These are phyloP conservation scores for Macrotyloma uniflorum DNA, from an alignment of 306 rosid genomes.

Conservation along the genomic window DNA sequence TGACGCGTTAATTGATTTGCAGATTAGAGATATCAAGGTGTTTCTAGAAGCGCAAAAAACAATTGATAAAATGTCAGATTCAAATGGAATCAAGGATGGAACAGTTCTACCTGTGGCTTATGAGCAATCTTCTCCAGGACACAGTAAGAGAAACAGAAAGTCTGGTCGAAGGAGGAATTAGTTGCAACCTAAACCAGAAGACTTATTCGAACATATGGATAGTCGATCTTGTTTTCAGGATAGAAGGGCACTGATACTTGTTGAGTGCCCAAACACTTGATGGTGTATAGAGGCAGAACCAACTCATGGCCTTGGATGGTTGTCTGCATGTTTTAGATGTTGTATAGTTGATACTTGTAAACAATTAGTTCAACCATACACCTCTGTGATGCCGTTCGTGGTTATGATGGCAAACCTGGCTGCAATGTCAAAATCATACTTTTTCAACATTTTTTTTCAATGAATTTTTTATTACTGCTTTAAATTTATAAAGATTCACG, in stretches of 20 bases:
- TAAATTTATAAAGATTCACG: not conserved
- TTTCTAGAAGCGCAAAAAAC: slow-evolving; percentile 80
- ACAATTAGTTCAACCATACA: not conserved
- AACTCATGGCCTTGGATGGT: not conserved
- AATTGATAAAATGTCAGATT: slow-evolving; percentile 63
- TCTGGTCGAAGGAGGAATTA: slow-evolving; percentile 74
- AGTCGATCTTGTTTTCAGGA: not conserved
- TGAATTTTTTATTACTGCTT: not conserved
- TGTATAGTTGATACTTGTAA: not conserved
- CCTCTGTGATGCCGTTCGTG: not conserved
- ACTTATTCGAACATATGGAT: not conserved
- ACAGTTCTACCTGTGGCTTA: slow-evolving; percentile 73
- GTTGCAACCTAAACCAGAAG: slow-evolving; percentile 21
- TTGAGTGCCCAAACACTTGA: not conserved
- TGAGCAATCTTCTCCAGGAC: slow-evolving; percentile 63
- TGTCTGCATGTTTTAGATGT: not conserved
- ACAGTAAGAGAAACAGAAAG: slow-evolving; percentile 60
- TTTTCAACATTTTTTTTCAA: not conserved
- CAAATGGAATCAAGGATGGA: slow-evolving; percentile 82
- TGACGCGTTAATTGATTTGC: slow-evolving; percentile 34
- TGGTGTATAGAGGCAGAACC: not conserved
- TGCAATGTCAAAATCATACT: not conserved
- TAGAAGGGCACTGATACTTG: not conserved
- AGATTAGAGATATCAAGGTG: slow-evolving; percentile 85
- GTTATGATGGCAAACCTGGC: not conserved